These are phyloP conservation scores for Venturia effusa DNA, from an alignment of 2,329 filamentous ascomycete genomes.

Conservation along the genomic window DNA sequence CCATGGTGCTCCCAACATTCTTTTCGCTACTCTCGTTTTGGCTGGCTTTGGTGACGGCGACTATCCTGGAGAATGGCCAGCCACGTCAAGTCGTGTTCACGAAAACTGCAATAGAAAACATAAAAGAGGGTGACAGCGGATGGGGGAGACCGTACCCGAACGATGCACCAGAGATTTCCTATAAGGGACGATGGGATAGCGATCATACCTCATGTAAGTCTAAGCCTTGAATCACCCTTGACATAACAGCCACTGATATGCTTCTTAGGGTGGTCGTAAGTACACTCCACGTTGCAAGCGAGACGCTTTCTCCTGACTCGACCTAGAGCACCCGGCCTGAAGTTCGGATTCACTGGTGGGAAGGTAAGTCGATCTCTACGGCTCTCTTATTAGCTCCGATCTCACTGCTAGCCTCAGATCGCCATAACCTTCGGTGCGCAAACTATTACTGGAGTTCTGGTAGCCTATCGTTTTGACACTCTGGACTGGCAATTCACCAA, in stretches of 20 bases:
- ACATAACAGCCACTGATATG: conserved; percentile 4
- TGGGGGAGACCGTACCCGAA: conserved; percentile 39
- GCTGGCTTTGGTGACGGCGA: conserved; percentile 20
- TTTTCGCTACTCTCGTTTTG: conserved; percentile 8
- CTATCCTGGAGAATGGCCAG: conserved; percentile 34
- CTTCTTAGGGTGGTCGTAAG: conserved; percentile 43
- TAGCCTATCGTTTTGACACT: conserved; percentile 48
- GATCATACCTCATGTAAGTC: conserved; percentile 43
- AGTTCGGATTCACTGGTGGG: conserved; percentile 44
- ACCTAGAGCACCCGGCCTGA: conserved; percentile 38
- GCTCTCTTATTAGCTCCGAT: neutral
- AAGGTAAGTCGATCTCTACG: conserved; percentile 22
- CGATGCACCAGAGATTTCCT: conserved; percentile 44
- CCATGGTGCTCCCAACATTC: neutral
- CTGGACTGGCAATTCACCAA: conserved; percentile 53
- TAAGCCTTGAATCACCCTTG: neutral
- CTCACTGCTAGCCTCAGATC: conserved; percentile 20
- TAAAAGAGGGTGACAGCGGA: conserved; percentile 22
- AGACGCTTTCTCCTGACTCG: neutral
- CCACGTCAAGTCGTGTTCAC: conserved; percentile 27
- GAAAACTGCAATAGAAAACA: conserved; percentile 22
- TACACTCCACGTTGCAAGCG: conserved; percentile 14
- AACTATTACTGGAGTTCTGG: conserved; percentile 39
- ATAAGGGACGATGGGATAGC: conserved; percentile 53
- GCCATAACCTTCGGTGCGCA: conserved; percentile 44